These are phyloP conservation scores for Pseudozyma sp. DNA, from an alignment of 1,284 basidiomycete genomes.

Conservation along the genomic window DNA sequence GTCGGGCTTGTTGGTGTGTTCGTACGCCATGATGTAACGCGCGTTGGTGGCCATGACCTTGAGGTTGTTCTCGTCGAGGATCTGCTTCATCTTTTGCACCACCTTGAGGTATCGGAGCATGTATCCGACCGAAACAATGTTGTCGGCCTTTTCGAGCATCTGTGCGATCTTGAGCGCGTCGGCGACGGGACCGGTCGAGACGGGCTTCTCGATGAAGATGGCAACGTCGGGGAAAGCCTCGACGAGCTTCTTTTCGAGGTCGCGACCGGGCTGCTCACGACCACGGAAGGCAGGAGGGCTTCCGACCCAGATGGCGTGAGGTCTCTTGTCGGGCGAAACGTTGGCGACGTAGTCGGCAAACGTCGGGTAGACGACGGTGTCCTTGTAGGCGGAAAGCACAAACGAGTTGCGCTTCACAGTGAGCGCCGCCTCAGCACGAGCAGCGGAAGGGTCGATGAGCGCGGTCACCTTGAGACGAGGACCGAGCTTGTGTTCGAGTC, in stretches of 20 bases:
- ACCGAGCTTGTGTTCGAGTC: constrained; percentile 80
- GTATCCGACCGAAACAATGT: constrained; percentile 90
- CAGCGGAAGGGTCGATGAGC: constrained; percentile 88
- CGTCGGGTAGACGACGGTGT: constrained; percentile 87
- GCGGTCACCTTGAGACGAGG: constrained; percentile 94
- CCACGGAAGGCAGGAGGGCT: constrained; percentile 90
- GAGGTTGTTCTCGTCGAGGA: constrained; percentile 92
- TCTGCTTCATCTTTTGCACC: constrained; percentile 94
- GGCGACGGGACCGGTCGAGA: constrained; percentile 81
- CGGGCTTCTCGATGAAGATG: constrained; percentile 95
- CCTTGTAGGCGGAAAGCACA: constrained; percentile 90
- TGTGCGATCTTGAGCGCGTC: constrained; percentile 69
- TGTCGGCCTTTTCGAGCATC: constrained; percentile 68
- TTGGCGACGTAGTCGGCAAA: constrained; percentile 85
- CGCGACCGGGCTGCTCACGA: constrained; percentile 73
- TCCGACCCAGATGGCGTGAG: constrained; percentile 85
- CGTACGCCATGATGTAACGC: constrained; percentile 92
- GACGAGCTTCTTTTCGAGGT: constrained; percentile 90
- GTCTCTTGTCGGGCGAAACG: constrained; percentile 72
- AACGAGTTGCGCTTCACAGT: constrained; percentile 92
- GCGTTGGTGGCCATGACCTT: constrained; percentile 98
- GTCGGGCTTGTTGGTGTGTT: constrained; percentile 80
- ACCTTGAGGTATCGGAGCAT: constrained; percentile 72
- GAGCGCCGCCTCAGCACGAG: constrained; percentile 83
- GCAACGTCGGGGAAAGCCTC: constrained; percentile 79